Percentiles rank a stretch among this genome's conserved stretches.
Conservation (phyloP, 169 alveolate species). For the Pseudocohnilembus persalinus region DNA sequence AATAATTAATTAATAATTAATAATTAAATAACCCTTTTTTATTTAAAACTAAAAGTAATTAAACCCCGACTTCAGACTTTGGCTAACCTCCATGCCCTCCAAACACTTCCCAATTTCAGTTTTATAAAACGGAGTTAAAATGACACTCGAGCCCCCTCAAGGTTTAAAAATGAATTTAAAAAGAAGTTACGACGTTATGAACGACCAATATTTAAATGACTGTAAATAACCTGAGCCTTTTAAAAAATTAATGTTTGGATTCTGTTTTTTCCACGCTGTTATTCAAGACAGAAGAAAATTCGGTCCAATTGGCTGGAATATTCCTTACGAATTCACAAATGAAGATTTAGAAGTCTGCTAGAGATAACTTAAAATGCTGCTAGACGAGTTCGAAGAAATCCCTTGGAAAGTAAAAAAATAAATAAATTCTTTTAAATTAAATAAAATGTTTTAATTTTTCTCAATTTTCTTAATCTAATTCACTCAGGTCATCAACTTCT, state of each 20-base stretch:
- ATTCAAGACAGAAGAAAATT: constrained; percentile 81
- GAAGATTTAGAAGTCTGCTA: constrained; percentile 84
- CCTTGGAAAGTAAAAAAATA: constrained; percentile 70
- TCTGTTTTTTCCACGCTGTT: constrained; percentile 87
- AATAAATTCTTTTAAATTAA: constrained; percentile 20
- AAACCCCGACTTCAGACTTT: constrained; percentile 86
- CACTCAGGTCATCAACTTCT: constrained; percentile 81
- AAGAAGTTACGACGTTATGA: constrained; percentile 80
- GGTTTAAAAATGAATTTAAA: constrained; percentile 87
- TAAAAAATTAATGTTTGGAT: constrained; percentile 89
- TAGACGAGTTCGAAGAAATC: constrained; percentile 79
- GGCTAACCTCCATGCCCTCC: constrained; percentile 93
- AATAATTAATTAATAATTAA: too few species aligned
- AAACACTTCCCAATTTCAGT: constrained; percentile 91
- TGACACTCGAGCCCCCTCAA: constrained; percentile 91
- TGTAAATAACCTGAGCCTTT: constrained; percentile 85
- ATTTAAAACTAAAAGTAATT: constrained; percentile 6
- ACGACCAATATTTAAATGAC: constrained; percentile 85
- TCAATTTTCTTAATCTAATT: too few species aligned
- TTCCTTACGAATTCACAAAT: constrained; percentile 85
- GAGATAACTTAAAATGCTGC: constrained; percentile 69
- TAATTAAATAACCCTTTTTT: too few species aligned
- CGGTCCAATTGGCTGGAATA: constrained; percentile 91
- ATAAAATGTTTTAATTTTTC: constrained; percentile 40
- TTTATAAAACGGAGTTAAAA: constrained; percentile 89